Conservation (phyloP, 2,329 filamentous ascomycete genomes). For the Alternaria tenuissima region DNA sequence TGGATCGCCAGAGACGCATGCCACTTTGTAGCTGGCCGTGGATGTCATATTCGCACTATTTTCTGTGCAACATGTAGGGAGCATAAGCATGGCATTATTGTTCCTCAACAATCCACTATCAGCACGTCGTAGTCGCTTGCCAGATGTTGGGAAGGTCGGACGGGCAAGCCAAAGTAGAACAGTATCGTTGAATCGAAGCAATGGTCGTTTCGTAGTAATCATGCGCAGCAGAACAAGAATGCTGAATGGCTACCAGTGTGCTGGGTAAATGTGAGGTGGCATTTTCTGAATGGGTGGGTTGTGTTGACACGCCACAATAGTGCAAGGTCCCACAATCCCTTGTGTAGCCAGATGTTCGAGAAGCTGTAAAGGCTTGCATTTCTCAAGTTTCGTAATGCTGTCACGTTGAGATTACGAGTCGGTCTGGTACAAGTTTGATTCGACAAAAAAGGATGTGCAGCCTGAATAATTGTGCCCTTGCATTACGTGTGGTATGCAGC, state of each 20-base stretch:
- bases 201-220: conserved; percentile 9
- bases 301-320: conserved; percentile 18
- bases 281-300: conserved; percentile 18
- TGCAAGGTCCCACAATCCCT: conserved; percentile 22
- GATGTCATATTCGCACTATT: neutral
- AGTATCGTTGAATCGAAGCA: conserved; percentile 7
- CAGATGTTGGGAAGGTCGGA: conserved; percentile 6
- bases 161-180: conserved; percentile 4
- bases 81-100: neutral
- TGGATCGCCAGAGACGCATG: conserved; percentile 10
- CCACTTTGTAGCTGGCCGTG: conserved; percentile 5
- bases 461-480: conserved; percentile 1
- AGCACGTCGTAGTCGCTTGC: conserved; percentile 7
- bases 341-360: conserved; percentile 18
- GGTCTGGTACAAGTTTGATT: neutral
- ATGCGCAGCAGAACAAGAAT: conserved; percentile 6
- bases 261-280: conserved; percentile 10
- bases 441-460: neutral
- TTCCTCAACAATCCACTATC: neutral
- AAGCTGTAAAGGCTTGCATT: neutral
- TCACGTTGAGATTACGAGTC: conserved; percentile 1
- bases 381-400: neutral
- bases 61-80: neutral
- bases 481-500: neutral
- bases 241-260: conserved; percentile 6